Conservation (phyloP, 2,329 filamentous ascomycete species). For the Elsinoe batatas region DNA sequence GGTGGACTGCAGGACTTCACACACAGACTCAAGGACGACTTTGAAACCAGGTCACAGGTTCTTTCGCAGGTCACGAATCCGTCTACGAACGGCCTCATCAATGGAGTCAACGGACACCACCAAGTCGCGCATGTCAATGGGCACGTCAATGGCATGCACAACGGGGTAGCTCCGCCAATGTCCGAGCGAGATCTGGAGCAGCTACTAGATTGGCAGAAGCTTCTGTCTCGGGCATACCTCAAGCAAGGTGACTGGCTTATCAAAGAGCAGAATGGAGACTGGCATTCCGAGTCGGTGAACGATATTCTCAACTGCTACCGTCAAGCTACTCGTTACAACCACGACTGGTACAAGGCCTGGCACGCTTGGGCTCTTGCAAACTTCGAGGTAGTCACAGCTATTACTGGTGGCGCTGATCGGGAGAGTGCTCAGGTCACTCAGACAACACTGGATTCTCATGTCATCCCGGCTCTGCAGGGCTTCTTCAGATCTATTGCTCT, state of each 20-base stretch:
- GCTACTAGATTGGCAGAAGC: constrained; percentile 49
- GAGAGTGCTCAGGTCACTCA: constrained; percentile 50
- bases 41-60: constrained; percentile 34
- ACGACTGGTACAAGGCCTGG: constrained; percentile 98
- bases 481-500: constrained; percentile 97
- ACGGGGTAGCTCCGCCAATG: constrained; percentile 20
- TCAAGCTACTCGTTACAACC: constrained; percentile 86
- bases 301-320: constrained; percentile 88
- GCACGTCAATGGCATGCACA: constrained; percentile 31
- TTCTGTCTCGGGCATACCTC: constrained; percentile 91
- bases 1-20: constrained; percentile 55
- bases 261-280: constrained; percentile 72
- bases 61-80: constrained; percentile 17
- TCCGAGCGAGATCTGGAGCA: constrained; percentile 34
- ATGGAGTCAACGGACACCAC: constrained; percentile 38
- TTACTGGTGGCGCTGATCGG: constrained; percentile 57
- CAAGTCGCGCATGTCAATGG: constrained; percentile 33
- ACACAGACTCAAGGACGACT: constrained; percentile 48
- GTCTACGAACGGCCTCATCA: constrained; percentile 32
- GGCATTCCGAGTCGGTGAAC: constrained; percentile 75
- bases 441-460: constrained; percentile 68
- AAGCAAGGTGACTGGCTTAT: constrained; percentile 96
- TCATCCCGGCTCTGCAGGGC: constrained; percentile 86
- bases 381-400: constrained; percentile 89
- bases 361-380: constrained; percentile 97